Evolutionary conservation across 306 rosid species (phyloP).

Genomic region (Pterocarpus macrocarpus): DNA sequence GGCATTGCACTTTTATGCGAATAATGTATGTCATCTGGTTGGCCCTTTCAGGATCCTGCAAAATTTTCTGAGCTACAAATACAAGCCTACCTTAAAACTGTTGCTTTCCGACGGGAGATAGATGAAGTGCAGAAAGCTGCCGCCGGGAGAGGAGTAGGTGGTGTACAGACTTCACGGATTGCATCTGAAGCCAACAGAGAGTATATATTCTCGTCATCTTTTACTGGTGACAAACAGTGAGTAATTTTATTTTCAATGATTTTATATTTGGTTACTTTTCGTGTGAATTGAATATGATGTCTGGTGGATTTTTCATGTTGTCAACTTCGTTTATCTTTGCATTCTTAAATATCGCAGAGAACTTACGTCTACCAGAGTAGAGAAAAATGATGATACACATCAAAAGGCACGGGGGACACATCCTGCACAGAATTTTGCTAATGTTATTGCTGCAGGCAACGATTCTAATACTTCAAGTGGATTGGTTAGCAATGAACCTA

Average conservation of each 20-base stretch:
- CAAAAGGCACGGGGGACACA: conserved; percentile 46
- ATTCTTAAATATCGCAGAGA: conserved; percentile 63
- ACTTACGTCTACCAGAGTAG: conserved; percentile 65
- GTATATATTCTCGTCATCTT: conserved; percentile 89
- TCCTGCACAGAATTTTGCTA: conserved; percentile 53
- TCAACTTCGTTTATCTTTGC: conserved; percentile 37
- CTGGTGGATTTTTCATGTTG: conserved; percentile 28
- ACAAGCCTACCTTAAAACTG: conserved; percentile 94
- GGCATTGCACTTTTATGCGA: not conserved
- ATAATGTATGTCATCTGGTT: conserved; percentile 41
- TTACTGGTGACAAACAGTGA: conserved; percentile 92
- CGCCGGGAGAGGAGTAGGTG: conserved; percentile 81
- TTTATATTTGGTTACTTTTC: conserved; percentile 28
- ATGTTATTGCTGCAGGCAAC: conserved; percentile 49
- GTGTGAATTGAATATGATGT: conserved; percentile 11
- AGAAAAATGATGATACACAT: conserved; percentile 60
- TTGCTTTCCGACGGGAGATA: conserved; percentile 96
- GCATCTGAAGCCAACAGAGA: conserved; percentile 97
- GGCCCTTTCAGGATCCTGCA: conserved; percentile 77
- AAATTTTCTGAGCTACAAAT: conserved; percentile 97
- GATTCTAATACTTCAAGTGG: conserved; percentile 53
- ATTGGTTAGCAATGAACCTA: conserved; percentile 51
- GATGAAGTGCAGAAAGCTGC: conserved; percentile 92
- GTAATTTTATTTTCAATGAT: conserved; percentile 46
- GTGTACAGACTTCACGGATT: conserved; percentile 88